Base-by-base conservation (phyloP, 2,329 filamentous ascomycete species). In the Exophiala sp. region DNA sequence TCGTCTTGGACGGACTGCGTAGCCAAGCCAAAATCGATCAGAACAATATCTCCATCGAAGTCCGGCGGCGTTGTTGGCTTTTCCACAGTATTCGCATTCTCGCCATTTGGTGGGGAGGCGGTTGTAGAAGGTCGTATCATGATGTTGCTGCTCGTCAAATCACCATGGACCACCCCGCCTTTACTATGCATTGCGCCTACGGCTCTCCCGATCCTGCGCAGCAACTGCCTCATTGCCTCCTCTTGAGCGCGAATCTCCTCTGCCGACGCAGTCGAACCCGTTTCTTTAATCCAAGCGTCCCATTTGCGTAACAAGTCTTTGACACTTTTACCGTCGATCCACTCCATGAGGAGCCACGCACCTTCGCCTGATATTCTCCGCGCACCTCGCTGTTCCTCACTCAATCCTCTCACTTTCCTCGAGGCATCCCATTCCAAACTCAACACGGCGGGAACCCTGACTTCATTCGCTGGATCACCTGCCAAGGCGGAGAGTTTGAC, bases 121-220 rank as follows among this genome's bases (percentile, higher is more conserved):
- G 51, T 37, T 5, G 37, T 44, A 16, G 63, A 63, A 11, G 75
- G 73, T 53, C 80, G 67, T 59, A 97, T 66, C 84, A 98, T 96
- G 72, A 98, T 77, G 70, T 98, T 98, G 70, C 90, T 96, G 57
- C 90, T 98, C 53, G 93, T 98, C 70, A 98, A 70, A 71, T 98
- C 93, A 34, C 93, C 93, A 71, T 98, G 93, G 52, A 95, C 82
- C 48, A 97, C 80, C 11, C 91, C 90, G 13, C 91, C 91, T n/a
- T 82, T 77, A 47, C 77, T 78, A 73, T 98, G 93, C 73, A 98
- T 73, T 47, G 68, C 76, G 6, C 86, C 89, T 13, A 95, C 79
- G 1, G 83, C 82, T 3, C 66, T 64, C 1, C 88, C 90, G 52
- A 95, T 81, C 56, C 79, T 75, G 40, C 74, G 70, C 79, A 95